These are phyloP conservation scores for Cyclospora cayetanensis DNA, from an alignment of 169 alveolate genomes.

Conservation along the genomic window DNA sequence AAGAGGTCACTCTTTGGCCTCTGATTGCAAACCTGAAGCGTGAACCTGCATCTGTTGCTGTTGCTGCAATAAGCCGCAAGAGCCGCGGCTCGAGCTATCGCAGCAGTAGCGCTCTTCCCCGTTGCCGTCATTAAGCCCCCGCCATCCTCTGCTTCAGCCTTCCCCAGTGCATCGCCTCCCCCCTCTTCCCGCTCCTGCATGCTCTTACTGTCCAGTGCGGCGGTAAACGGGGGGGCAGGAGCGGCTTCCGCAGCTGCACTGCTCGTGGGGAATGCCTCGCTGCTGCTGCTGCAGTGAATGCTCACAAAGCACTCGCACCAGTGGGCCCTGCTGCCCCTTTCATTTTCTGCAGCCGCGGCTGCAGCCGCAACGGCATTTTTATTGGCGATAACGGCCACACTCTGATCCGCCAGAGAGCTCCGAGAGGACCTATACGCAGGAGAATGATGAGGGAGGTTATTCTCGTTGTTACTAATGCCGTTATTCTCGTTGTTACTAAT, in stretches of 20 bases:
- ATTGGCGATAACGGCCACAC: background rate
- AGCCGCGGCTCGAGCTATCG: conserved; percentile 9
- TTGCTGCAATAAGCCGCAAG: too few relatives aligned
- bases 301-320: conserved; percentile 14
- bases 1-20: background rate
- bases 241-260: background rate
- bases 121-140: background rate
- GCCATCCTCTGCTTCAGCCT: background rate
- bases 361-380: conserved; percentile 17
- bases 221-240: background rate
- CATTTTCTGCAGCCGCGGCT: conserved; percentile 6
- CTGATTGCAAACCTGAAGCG: background rate
- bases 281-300: background rate
- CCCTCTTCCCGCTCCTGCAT: background rate
- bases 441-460: too few relatives aligned
- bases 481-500: background rate
- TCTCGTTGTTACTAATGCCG: background rate
- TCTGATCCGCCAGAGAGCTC: background rate
- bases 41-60: background rate
- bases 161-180: background rate
- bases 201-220: background rate
- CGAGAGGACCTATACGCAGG: too few relatives aligned
- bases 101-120: background rate
- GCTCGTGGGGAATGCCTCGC: background rate
- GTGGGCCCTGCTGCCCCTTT: conserved; percentile 8